Base-by-base conservation (phyloP, 345 rosid species). In the Eucalyptus pauciflora region DNA sequence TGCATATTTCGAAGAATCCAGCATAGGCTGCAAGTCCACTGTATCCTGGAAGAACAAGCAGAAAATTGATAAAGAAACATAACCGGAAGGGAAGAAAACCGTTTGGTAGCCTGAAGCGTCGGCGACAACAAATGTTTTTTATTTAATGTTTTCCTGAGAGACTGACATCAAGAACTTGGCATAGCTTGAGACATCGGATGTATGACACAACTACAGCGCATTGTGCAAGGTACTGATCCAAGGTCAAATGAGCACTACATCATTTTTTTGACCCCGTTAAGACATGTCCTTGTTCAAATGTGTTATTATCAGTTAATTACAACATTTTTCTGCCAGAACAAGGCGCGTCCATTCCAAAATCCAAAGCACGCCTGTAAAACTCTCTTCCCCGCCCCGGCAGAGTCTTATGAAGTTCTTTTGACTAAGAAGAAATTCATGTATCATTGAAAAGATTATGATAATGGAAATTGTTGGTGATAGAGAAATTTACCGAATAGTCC, bases 21-120 rank as follows among this genome's bases (percentile, higher is more conserved):
- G 86, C 95, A 58, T 93, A 93, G 80, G 96, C 95, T 5, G 94
- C 88, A 8, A 94, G 89, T 71, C 96, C 96, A 86, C 95, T 91
- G 22, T 91, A 91, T 31, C 92, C 96, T 94, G 91, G 76, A n/a
- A 17, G 80, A 80, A 15, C 48, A 87, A 54, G 46, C 58, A 85
- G 76, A 62, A 50, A 64, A 15, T 64, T 54, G 64, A 80, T 89
- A 62, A 88, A 86, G 17, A 50, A 88, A 13, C 31, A n/a, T 45
- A 49, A 69, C 50, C 20, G 3, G 76, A 7, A 64, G 20, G 10
- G 76, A 15, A n/a, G 33, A 64, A 64, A 64, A 64, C 33, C 37
- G 33, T n/a, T 54, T 45, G 52, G 76, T 33, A 18, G 46, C 76
- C 76, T 64, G 76, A 64, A n/a, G 76, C 76, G 1, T 14, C 17